A percentile compares a stretch with the other conserved stretches of the same genome.
Conservation (phyloP, 139 green algal genomes). For the Closterium sp. region DNA sequence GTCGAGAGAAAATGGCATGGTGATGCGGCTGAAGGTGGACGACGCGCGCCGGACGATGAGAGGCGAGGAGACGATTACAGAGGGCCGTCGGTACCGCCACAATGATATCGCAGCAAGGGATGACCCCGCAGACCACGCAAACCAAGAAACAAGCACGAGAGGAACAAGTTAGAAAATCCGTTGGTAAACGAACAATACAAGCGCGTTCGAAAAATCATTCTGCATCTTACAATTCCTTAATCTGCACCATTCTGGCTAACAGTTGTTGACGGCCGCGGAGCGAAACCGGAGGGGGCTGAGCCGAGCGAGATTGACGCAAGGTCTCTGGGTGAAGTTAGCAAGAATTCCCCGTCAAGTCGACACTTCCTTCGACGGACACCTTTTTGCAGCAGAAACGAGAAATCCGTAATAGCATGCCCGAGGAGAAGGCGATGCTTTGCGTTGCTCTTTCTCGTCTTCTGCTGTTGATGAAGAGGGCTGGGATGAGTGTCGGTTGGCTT, state of each 20-base stretch:
- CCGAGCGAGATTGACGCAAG: background rate
- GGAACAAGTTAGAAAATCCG: no score
- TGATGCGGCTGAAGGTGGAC: background rate
- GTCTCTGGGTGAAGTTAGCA: background rate
- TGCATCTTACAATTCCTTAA: background rate
- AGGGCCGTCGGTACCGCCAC: background rate
- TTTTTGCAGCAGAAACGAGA: background rate
- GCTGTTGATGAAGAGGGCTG: background rate
- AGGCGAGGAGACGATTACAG: background rate
- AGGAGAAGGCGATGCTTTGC: background rate
- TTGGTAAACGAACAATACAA: no score
- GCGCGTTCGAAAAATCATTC: background rate
- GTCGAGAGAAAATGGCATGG: background rate
- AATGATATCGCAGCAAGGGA: background rate
- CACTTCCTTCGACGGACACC: background rate
- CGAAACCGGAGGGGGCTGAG: background rate
- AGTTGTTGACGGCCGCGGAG: background rate
- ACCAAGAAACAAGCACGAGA: background rate
- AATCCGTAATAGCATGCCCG: background rate
- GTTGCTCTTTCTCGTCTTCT: background rate
- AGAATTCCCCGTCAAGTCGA: background rate
- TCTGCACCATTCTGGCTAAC: background rate
- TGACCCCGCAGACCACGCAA: background rate
- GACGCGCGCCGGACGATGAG: background rate
- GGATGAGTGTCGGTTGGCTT: no score